These are phyloP conservation scores for Pochonia chlamydosporia DNA, from an alignment of 2,329 filamentous ascomycete species.

Conservation along the genomic window DNA sequence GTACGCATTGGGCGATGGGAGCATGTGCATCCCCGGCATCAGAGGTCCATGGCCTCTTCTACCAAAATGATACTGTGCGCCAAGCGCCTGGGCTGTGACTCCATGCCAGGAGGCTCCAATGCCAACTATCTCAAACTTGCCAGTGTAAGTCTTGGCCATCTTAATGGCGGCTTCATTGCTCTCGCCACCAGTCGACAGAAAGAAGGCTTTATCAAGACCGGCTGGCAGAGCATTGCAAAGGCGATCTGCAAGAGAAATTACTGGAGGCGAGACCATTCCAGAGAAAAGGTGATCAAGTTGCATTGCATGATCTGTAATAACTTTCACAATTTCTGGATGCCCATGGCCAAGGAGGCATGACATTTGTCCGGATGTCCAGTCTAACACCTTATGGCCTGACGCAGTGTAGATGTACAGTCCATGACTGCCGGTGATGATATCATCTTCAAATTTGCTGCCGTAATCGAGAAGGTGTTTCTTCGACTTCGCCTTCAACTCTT, in stretches of 20 bases:
- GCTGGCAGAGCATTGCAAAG: slow-evolving; percentile 42
- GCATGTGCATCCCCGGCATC: slow-evolving; percentile 51
- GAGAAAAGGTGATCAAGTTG: slow-evolving; percentile 54
- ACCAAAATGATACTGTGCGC: slow-evolving; percentile 51
- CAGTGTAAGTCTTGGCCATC: slow-evolving; percentile 58
- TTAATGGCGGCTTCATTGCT: slow-evolving; percentile 58
- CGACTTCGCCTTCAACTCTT: slow-evolving; percentile 15
- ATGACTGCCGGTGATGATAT: slow-evolving; percentile 35
- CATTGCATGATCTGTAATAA: slow-evolving; percentile 40
- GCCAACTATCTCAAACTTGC: slow-evolving; percentile 59
- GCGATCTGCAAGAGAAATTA: slow-evolving; percentile 47
- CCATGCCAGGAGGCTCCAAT: slow-evolving; percentile 56
- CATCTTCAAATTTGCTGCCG: slow-evolving; percentile 20
- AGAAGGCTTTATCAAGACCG: slow-evolving; percentile 49
- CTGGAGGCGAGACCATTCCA: slow-evolving; percentile 52
- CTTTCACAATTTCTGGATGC: slow-evolving; percentile 51
- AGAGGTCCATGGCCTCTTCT: slow-evolving; percentile 39
- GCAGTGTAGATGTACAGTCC: slow-evolving; percentile 42
- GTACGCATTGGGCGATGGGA: slow-evolving; percentile 56
- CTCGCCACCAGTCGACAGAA: slow-evolving; percentile 52
- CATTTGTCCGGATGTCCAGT: slow-evolving; percentile 59
- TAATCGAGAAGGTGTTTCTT: slow-evolving; percentile 19
- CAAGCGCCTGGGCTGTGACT: slow-evolving; percentile 48
- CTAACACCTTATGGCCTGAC: slow-evolving; percentile 41
- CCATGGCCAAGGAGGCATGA: slow-evolving; percentile 52